phyloP scores from a whole-genome alignment of 805 yeast species.

The Saturnispora sekii region DNA sequence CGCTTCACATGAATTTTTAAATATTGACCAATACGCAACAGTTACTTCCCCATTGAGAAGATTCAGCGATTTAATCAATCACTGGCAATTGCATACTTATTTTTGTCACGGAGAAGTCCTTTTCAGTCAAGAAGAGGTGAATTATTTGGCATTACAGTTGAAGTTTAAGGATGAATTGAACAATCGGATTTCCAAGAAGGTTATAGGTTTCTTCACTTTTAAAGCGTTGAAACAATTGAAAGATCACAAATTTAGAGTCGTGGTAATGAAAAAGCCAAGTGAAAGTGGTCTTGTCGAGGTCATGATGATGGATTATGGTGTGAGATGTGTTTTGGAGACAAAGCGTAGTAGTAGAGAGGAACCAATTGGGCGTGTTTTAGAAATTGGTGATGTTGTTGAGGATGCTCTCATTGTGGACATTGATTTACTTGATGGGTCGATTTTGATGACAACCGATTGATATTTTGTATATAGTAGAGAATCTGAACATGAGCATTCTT shows the following conservation, averaged over 20 bases:
- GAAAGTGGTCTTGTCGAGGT: slow-evolving; percentile 28
- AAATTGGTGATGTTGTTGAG: slow-evolving; percentile 35
- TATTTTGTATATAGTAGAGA: background rate
- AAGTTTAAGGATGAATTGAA: slow-evolving; percentile 35
- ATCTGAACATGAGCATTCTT: background rate
- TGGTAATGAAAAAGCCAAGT: slow-evolving; percentile 34
- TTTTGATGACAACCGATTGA: slow-evolving; percentile 25
- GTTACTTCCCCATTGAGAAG: slow-evolving; percentile 88
- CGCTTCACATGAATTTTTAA: slow-evolving; percentile 50
- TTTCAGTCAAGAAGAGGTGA: slow-evolving; percentile 28
- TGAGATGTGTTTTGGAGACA: slow-evolving; percentile 21
- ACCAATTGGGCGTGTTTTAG: slow-evolving; percentile 21
- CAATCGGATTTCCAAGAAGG: slow-evolving; percentile 19
- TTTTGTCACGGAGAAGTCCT: slow-evolving; percentile 23
- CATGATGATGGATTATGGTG: slow-evolving; percentile 25
- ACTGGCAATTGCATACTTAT: slow-evolving; percentile 56
- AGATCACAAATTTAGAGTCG: slow-evolving; percentile 31
- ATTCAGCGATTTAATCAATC: slow-evolving; percentile 70
- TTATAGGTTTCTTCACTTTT: slow-evolving; percentile 24
- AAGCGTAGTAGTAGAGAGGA: slow-evolving; percentile 15
- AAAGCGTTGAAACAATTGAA: slow-evolving; percentile 20
- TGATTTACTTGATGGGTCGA: slow-evolving; percentile 34
- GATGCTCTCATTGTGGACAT: slow-evolving; percentile 32
- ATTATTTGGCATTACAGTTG: slow-evolving; percentile 33
- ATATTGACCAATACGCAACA: slow-evolving; percentile 53